Base-by-base conservation (phyloP, 23 red algal species). In the Gracilaria gracilis region DNA sequence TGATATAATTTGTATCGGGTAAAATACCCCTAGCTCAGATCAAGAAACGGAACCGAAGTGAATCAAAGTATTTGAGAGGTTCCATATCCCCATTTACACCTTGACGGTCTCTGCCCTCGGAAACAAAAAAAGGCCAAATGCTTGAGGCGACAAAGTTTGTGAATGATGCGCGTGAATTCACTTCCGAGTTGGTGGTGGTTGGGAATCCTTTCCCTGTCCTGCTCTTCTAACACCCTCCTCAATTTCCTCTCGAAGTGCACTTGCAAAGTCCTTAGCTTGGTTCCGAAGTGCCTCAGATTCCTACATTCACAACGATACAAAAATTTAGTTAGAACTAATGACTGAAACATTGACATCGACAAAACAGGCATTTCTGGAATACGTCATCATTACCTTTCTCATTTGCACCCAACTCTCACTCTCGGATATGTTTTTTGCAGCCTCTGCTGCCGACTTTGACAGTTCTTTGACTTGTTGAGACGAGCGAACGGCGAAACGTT, bases 401-500 rank as follows among this genome's bases (percentile, higher is more conserved):
- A 92, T 49, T 76, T 92, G 89, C 27, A 61, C 64, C 74, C 84
- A 51, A 75, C 54, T 92, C 81, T 94, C 80, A 33, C 75, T 79
- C 46, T 94, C 81, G 17, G 91, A 79, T n/a, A 94, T 36, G 25
- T 24, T 85, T 35, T 94, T 94, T 32, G 86, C 81, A 6, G 93
- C 86, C 16, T 95, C 86, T 38, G 93, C 28, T 11, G 93, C 93
- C 20, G 75, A 48, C 38, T 93, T 86, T 16, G 95, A 91, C 20
- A 93, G 64, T 38, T 92, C 84, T 67, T 86, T 84, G 71, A 89
- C 83, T 54, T 94, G 79, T 53, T 93, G 85, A 70, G 88, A 90
- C 1, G 93, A 93, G 65, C 96, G 93, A 38, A 98, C 83, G 9
- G 96, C 96, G 77, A 98, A 95, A 67, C 93, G 92, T 70, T 98